Conservation (phyloP, 352 stramenopile species). For the Globisporangium cederbergense region DNA sequence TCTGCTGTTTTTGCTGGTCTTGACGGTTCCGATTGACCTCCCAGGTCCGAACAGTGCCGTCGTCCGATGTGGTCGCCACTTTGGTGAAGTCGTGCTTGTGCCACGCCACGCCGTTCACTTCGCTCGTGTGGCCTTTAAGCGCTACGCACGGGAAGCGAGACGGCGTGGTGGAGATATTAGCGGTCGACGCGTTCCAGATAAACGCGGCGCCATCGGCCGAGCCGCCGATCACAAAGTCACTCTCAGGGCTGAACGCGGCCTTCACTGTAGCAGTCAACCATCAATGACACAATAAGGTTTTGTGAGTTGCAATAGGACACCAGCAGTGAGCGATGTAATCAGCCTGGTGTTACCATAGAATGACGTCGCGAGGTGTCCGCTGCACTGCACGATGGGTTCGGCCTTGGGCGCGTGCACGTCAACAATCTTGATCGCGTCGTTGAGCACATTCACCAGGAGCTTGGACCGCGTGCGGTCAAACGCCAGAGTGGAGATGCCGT, state of each 20-base stretch:
- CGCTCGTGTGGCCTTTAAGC: conserved; percentile 56
- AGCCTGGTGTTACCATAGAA: conserved; percentile 51
- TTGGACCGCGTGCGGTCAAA: conserved; percentile 29
- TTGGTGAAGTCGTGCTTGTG: conserved; percentile 42
- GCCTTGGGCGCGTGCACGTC: conserved; percentile 24
- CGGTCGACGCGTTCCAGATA: conserved; percentile 42
- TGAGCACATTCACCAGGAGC: conserved; percentile 62
- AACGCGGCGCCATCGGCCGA: conserved; percentile 56
- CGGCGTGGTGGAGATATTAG: not conserved
- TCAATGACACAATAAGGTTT: no score
- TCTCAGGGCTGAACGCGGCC: conserved; percentile 52
- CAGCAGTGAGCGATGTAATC: not conserved
- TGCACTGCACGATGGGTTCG: conserved; percentile 32
- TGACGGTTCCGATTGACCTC: conserved; percentile 5
- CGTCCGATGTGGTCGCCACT: conserved; percentile 59
- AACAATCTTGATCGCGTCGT: conserved; percentile 54
- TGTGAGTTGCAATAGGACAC: no score
- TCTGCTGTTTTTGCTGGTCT: not conserved
- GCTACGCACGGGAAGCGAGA: conserved; percentile 30
- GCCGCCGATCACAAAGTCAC: conserved; percentile 53
- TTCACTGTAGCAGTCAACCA: conserved; percentile 26
- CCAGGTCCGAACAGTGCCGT: conserved; percentile 58
- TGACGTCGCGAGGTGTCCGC: conserved; percentile 49
- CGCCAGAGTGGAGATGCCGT: conserved; percentile 56
- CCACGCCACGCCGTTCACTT: conserved; percentile 72